A percentile compares a stretch with the other conserved stretches of the same genome.
phyloP scores from a whole-genome alignment of 1,284 basidiomycete genomes.

The Cutaneotrichosporon sp. region DNA sequence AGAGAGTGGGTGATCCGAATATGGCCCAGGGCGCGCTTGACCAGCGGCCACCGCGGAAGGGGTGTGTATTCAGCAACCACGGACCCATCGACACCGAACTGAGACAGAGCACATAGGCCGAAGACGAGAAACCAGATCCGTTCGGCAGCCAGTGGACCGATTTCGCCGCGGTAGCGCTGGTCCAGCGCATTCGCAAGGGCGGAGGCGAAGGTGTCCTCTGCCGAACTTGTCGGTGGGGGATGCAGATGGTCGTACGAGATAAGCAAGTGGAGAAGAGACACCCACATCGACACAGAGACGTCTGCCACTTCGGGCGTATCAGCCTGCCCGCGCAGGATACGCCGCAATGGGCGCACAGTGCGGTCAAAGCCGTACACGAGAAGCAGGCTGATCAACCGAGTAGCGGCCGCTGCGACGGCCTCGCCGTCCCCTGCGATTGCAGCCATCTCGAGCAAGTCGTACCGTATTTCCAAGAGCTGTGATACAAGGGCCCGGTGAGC shows the following conservation, averaged over 20 bases:
- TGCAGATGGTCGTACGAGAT: constrained; percentile 14
- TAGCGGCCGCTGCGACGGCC: constrained; percentile 11
- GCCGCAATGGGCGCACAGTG: constrained; percentile 51
- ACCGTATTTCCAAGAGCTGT: constrained; percentile 53
- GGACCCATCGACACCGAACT: constrained; percentile 65
- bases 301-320: constrained; percentile 48
- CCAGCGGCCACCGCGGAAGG: constrained; percentile 64
- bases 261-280: constrained; percentile 62
- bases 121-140: constrained; percentile 67
- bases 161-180: constrained; percentile 25
- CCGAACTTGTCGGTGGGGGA: constrained; percentile 22
- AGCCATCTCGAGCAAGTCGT: constrained; percentile 61
- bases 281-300: constrained; percentile 66
- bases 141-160: constrained; percentile 59
- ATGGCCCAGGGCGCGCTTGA: constrained; percentile 57
- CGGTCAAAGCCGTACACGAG: constrained; percentile 56
- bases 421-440: neutral
- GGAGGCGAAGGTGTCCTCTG: constrained; percentile 42
- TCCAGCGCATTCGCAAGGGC: constrained; percentile 46
- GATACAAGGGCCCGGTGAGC: constrained; percentile 11
- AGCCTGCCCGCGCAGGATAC: constrained; percentile 39
- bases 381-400: constrained; percentile 55
- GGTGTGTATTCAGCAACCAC: constrained; percentile 49
- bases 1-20: constrained; percentile 59
- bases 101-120: constrained; percentile 67